Conservation (phyloP, 208 protist species). For the Trypanosoma grayi region DNA sequence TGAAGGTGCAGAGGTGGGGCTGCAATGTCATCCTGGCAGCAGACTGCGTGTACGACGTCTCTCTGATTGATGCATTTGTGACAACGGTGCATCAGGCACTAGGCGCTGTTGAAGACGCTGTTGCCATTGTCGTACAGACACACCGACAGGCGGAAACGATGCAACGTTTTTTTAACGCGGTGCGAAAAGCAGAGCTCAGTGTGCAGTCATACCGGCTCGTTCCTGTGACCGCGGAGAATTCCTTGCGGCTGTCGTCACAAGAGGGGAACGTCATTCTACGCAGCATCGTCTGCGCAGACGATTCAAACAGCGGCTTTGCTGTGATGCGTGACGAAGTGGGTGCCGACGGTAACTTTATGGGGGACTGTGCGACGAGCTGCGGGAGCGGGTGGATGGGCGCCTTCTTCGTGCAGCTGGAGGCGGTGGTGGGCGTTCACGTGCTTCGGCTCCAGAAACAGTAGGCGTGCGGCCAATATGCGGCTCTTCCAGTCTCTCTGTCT, state of each 20-base stretch:
- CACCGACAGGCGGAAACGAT: constrained; percentile 79
- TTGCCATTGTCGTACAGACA: constrained; percentile 76
- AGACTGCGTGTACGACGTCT: constrained; percentile 82
- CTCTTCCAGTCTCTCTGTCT: too few relatives aligned
- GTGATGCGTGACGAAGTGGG: constrained; percentile 1
- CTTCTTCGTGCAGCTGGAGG: constrained; percentile 62
- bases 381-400: constrained; percentile 43
- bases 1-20: constrained; percentile 37
- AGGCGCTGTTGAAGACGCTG: constrained; percentile 8
- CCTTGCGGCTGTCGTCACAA: not conserved
- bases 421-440: constrained; percentile 71
- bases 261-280: not conserved
- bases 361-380: not conserved
- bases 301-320: not conserved
- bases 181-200: constrained; percentile 14
- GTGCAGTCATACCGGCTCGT: constrained; percentile 17
- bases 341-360: constrained; percentile 4
- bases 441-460: constrained; percentile 24
- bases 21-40: constrained; percentile 66
- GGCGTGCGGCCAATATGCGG: too few relatives aligned
- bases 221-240: not conserved
- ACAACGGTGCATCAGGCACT: constrained; percentile 39
- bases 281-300: not conserved
- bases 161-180: constrained; percentile 66
- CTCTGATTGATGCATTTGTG: constrained; percentile 55